Base-by-base conservation (phyloP, 2,329 filamentous ascomycete species). In the Fusarium haematococcum region DNA sequence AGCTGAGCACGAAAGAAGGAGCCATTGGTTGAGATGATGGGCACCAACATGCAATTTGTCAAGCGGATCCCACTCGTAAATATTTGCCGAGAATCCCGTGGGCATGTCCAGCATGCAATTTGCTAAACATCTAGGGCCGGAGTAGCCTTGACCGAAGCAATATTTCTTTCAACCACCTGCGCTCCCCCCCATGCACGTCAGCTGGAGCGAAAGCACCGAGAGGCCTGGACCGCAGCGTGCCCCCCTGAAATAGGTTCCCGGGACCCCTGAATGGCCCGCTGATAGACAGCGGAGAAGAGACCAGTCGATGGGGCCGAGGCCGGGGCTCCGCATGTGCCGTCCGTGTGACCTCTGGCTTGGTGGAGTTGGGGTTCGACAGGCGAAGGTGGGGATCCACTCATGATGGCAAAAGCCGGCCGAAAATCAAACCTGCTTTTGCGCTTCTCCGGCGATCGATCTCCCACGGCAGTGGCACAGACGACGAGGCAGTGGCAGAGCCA, bases 291-390 rank as follows among this genome's bases (percentile, higher is more conserved):
- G 64, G 60, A 50, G 45, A 30, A 20, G n/a, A 60, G 48, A 52
- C 57, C 50, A 52, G 32, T 56, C 32, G 33, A 70, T 61, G 71
- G 72, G 64, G 64, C 69, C 60, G 69, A 70, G 43, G 71, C 72
- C 68, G 75, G 73, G 73, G 76, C 76, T 78, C 76, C 76, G 76
- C 74, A 78, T 72, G 27, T 33, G 30, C 52, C 52, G 52, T 57
- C 52, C 72, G 72, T 73, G 68, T 78, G 76, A 78, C 76, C 76
- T 76, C 48, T 52, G 27, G 32, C 48, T 71, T 74, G 71, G 77
- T 78, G 76, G 76, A 74, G 76, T 67, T 77, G 69, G 68, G 75
- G 68, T 72, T 75, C 72, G 67, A 59, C 65, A 68, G 56, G 27
- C 48, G 63, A 32, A 52, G 48, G 48, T 20, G 18, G 33, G 50